Evolutionary conservation across 768 basidiomycete species (phyloP), one percentile per base, ranked within the genome.

Genomic region (Rhizopogon vesiculosus): DNA sequence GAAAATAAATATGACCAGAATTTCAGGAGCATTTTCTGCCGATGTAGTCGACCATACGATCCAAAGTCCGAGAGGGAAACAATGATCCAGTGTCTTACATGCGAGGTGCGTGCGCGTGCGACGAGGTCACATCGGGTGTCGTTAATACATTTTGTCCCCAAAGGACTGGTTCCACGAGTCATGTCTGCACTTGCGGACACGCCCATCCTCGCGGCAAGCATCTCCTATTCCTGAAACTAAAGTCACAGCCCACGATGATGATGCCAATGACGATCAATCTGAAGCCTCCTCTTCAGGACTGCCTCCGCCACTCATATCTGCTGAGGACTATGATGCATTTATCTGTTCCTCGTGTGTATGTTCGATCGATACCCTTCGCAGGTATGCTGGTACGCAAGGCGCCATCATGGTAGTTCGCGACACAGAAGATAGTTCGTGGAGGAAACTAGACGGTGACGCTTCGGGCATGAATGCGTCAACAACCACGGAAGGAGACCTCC

Each of bases 91-190:
- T 93, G 91, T 67, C 71, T 93, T 51, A 74, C 83, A 16, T 93
- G 91, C 69, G 91, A 93, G 79, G 91, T 92, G 60, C 55, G 40
- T 51, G 7, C 25, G 19, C 55, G 39, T 48, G 28, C 3, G 6
- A 15, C 33, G 10, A 35, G 51, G 31, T 7, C 25, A n/a, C 60
- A 31, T 28, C 25, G 16, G 22, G 15, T 48, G 33, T 38, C 53
- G 41, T 57, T 45, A 40, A 60, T 41, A 7, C 29, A 7, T 35
- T 12, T 33, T 45, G 58, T 51, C 29, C 39, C 35, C 54, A 44
- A 58, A 92, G 90, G 91, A 93, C 64, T 93, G 91, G 91, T 93
- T 85, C 69, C 91, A 93, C 62, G 91, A 93, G 73, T 92, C 89
- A 10, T 93, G 91, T 63, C 83, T 91, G 61, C 87, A 90, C 69